Percentiles rank a stretch among this genome's conserved stretches.
phyloP scores from a whole-genome alignment of 768 basidiomycete genomes.

The Boletus fagicola region DNA sequence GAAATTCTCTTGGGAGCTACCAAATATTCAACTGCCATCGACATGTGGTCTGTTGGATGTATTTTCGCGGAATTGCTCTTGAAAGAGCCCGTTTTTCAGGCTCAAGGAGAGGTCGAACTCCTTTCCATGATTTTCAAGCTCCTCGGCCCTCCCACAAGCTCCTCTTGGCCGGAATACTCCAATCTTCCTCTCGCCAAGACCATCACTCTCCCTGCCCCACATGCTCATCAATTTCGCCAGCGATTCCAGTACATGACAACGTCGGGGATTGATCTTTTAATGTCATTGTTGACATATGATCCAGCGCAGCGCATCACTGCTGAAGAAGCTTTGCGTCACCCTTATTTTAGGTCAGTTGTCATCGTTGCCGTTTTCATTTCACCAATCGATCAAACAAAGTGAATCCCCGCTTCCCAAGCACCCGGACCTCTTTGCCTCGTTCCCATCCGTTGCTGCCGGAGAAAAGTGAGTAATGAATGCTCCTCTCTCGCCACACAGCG shows the following conservation, averaged over 20 bases:
- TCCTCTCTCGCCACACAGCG: not conserved
- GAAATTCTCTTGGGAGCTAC: constrained; percentile 93
- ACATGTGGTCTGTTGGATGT: constrained; percentile 99
- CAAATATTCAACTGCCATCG: constrained; percentile 92
- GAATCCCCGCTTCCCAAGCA: constrained; percentile 96
- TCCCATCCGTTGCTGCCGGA: constrained; percentile 94
- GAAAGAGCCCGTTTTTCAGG: constrained; percentile 96
- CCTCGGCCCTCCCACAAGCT: constrained; percentile 86
- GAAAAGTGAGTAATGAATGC: constrained; percentile 66
- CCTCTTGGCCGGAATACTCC: constrained; percentile 83
- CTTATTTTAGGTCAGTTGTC: constrained; percentile 74
- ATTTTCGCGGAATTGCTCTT: constrained; percentile 96
- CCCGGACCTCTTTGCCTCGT: constrained; percentile 91
- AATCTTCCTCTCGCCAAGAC: constrained; percentile 79
- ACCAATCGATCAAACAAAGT: constrained; percentile 38
- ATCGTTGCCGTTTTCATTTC: not conserved
- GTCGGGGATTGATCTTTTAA: constrained; percentile 81
- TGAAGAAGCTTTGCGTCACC: constrained; percentile 85
- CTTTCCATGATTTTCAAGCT: constrained; percentile 93
- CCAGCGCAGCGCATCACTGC: constrained; percentile 84
- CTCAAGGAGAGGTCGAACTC: constrained; percentile 92
- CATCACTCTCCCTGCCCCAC: constrained; percentile 70
- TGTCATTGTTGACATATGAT: constrained; percentile 83
- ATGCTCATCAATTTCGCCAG: constrained; percentile 73
- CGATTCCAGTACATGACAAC: constrained; percentile 84